Conservation (phyloP, 1,139 yeast genomes). For the Blastobotrys raffinosifermentans region DNA sequence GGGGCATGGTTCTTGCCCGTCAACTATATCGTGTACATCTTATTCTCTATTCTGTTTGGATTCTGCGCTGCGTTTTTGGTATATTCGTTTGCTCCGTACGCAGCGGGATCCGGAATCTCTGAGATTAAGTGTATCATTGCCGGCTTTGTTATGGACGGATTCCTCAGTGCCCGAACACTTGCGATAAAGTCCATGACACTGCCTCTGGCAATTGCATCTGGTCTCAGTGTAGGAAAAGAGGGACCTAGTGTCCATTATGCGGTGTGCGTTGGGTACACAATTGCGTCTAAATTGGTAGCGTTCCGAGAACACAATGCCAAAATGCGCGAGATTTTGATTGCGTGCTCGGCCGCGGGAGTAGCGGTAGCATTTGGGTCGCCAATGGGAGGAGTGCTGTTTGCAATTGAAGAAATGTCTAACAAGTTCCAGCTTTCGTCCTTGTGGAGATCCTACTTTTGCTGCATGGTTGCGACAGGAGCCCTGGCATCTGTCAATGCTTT, state of each 20-base stretch:
- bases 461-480: constrained; percentile 80
- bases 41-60: constrained; percentile 58
- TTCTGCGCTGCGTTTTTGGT: constrained; percentile 63
- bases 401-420: constrained; percentile 71
- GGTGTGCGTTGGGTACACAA: constrained; percentile 67
- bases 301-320: constrained; percentile 36
- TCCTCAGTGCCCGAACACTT: constrained; percentile 68
- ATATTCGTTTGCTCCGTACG: constrained; percentile 70
- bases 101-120: constrained; percentile 96
- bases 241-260: constrained; percentile 88
- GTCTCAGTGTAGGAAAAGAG: constrained; percentile 75
- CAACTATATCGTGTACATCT: constrained; percentile 55
- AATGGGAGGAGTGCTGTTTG: constrained; percentile 88
- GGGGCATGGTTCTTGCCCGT: constrained; percentile 30
- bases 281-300: constrained; percentile 51
- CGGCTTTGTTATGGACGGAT: constrained; percentile 79
- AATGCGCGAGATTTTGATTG: constrained; percentile 57
- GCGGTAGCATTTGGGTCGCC: constrained; percentile 94
- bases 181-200: constrained; percentile 70
- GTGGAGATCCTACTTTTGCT: constrained; percentile 90
- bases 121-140: constrained; percentile 94
- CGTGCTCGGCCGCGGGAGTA: constrained; percentile 91
- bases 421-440: constrained; percentile 70
- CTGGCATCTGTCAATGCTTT: constrained; percentile 74
- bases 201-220: constrained; percentile 82